Conservation (phyloP, 208 protist species). For the Phytomonas sp. region DNA sequence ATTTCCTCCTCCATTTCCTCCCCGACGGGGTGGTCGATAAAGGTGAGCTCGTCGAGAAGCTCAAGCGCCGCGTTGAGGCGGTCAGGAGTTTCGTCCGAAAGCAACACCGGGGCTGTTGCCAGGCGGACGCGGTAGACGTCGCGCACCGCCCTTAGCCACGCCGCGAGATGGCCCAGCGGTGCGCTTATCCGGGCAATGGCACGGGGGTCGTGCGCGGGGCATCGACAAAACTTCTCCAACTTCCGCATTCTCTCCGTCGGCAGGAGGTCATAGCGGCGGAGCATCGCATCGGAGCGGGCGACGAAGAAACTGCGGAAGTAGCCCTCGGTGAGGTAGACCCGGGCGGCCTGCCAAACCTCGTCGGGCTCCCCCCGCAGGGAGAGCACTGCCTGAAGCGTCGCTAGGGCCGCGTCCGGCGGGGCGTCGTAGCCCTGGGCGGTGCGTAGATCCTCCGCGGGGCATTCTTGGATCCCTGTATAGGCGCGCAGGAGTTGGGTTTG, state of each 20-base stretch:
- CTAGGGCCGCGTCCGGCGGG: conserved; percentile 50
- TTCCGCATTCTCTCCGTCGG: conserved; percentile 27
- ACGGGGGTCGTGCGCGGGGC: conserved; percentile 33
- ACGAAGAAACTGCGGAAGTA: conserved; percentile 73
- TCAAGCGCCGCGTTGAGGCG: conserved; percentile 7
- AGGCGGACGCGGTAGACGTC: conserved; percentile 52
- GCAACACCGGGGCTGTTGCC: conserved; percentile 34
- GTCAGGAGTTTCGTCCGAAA: conserved; percentile 11
- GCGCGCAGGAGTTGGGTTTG: conserved; percentile 35
- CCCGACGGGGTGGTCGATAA: conserved; percentile 8
- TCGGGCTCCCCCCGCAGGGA: conserved; percentile 33
- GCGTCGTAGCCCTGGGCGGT: conserved; percentile 51
- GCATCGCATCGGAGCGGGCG: conserved; percentile 42
- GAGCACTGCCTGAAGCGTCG: conserved; percentile 60
- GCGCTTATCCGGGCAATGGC: conserved; percentile 32
- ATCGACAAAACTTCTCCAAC: conserved; percentile 44
- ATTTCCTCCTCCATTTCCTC: background rate
- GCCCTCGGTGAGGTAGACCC: conserved; percentile 62
- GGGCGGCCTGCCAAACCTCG: conserved; percentile 28
- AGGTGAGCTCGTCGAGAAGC: conserved; percentile 7
- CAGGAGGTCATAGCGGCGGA: conserved; percentile 36
- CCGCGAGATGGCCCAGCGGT: conserved; percentile 48
- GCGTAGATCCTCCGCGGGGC: conserved; percentile 33
- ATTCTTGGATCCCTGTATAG: conserved; percentile 44
- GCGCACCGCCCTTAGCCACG: conserved; percentile 53